Evolutionary conservation across 2,329 filamentous ascomycete genomes (phyloP).

Genomic region (Neonectria neomacrospora): DNA sequence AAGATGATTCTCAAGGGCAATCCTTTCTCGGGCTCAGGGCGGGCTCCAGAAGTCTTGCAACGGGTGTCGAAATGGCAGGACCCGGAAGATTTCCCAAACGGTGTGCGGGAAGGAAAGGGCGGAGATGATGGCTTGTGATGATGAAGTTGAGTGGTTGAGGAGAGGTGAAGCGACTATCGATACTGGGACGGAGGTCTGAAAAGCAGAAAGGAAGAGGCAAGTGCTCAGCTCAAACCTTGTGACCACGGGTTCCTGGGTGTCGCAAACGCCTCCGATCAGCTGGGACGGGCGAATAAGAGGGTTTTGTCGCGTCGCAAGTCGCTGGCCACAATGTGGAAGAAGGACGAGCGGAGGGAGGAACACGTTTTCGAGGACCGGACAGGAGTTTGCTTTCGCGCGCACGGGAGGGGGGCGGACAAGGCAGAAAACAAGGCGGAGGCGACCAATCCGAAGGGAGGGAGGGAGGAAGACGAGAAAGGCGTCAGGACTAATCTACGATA

Average conservation of each 20-base stretch:
- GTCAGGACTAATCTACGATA: constrained; percentile 32
- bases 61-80: constrained; percentile 39
- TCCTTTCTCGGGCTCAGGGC: constrained; percentile 45
- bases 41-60: constrained; percentile 48
- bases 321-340: constrained; percentile 21
- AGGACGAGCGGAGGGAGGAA: constrained; percentile 25
- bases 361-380: constrained; percentile 27
- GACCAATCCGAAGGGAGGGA: constrained; percentile 34
- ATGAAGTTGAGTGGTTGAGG: constrained; percentile 46
- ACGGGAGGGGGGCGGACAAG: constrained; percentile 28
- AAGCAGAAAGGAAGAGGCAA: constrained; percentile 53
- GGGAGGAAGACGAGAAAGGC: constrained; percentile 24
- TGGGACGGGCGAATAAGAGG: constrained; percentile 21
- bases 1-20: constrained; percentile 42
- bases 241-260: constrained; percentile 37
- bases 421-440: constrained; percentile 22
- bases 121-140: constrained; percentile 48
- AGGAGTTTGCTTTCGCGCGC: constrained; percentile 32
- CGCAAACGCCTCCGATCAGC: constrained; percentile 38
- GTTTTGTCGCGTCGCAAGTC: constrained; percentile 36
- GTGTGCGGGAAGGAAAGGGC: constrained; percentile 47
- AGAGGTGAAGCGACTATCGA: constrained; percentile 52
- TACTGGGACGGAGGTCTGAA: constrained; percentile 50
- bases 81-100: constrained; percentile 45
- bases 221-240: constrained; percentile 54